Evolutionary conservation across 106 monocot genomes (phyloP).

Genomic region (Amphibolis antarctica): DNA sequence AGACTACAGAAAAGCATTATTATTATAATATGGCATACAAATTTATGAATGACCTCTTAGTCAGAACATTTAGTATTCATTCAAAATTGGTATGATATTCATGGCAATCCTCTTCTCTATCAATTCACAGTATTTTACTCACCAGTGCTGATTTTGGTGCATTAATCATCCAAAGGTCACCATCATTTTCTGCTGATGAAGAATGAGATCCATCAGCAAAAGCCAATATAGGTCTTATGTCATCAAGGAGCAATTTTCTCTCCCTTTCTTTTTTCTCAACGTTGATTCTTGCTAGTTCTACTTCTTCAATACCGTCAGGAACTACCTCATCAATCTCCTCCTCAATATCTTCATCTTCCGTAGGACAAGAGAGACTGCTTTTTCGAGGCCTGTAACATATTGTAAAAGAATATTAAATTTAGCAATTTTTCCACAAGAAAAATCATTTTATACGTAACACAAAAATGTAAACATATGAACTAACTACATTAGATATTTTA

Average conservation of each 20-base stretch:
- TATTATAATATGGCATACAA: no score
- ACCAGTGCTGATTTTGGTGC: slow-evolving; percentile 61
- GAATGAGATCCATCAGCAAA: slow-evolving; percentile 15
- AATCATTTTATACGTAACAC: no score
- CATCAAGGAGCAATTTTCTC: slow-evolving; percentile 72
- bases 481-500: no score
- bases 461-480: no score
- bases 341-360: slow-evolving; percentile 73
- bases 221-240: slow-evolving; percentile 50
- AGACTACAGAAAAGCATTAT: no score
- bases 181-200: slow-evolving; percentile 22
- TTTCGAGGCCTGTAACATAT: slow-evolving; percentile 48
- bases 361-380: slow-evolving; percentile 59
- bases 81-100: no score
- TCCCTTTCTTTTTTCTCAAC: slow-evolving; percentile 83
- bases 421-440: no score
- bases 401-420: no score
- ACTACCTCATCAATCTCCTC: slow-evolving; percentile 90
- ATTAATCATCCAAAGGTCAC: slow-evolving; percentile 53
- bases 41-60: no score
- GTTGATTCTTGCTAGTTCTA: slow-evolving; percentile 84
- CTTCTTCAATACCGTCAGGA: slow-evolving; percentile 96
- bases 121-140: slow-evolving; percentile 6
- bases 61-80: no score
- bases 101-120: background rate